Percentiles rank a stretch among this genome's conserved stretches.
These are phyloP conservation scores for Penicillium longicatenatum DNA, from an alignment of 495 filamentous ascomycete genomes.

Conservation along the genomic window DNA sequence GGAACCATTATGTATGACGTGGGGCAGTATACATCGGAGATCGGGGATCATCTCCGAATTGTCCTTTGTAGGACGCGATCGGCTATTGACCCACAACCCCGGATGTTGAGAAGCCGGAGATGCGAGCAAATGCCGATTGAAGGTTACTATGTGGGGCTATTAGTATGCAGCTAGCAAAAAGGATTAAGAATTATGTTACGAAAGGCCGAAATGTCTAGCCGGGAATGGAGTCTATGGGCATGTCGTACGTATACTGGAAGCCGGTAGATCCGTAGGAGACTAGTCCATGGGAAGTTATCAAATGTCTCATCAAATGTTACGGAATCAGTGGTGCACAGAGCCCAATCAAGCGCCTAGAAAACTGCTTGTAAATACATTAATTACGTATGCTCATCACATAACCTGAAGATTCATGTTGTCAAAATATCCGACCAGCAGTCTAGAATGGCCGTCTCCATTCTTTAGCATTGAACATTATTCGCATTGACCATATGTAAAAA, in stretches of 20 bases:
- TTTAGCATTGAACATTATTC: too few species aligned
- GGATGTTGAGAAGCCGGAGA: background rate
- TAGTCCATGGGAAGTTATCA: too few species aligned
- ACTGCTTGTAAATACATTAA: too few species aligned
- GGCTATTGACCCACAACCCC: background rate
- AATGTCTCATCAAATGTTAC: too few species aligned
- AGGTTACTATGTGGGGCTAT: background rate
- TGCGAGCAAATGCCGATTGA: background rate
- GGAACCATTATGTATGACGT: slow-evolving; percentile 8
- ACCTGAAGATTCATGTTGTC: too few species aligned
- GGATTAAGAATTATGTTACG: background rate
- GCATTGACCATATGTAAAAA: too few species aligned
- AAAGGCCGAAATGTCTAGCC: background rate
- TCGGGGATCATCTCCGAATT: slow-evolving; percentile 36
- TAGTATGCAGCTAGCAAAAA: background rate
- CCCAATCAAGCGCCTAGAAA: too few species aligned
- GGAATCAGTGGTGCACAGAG: too few species aligned
- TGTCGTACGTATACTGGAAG: background rate
- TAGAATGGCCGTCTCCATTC: too few species aligned
- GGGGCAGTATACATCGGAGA: slow-evolving; percentile 25
- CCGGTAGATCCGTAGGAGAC: background rate
- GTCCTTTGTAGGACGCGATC: background rate
- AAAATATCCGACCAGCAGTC: too few species aligned
- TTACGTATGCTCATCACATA: too few species aligned
- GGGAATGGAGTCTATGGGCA: background rate